Percentiles rank a stretch among this genome's conserved stretches.
These are phyloP conservation scores for Baorangia bicolor DNA, from an alignment of 768 basidiomycete species.

Conservation along the genomic window DNA sequence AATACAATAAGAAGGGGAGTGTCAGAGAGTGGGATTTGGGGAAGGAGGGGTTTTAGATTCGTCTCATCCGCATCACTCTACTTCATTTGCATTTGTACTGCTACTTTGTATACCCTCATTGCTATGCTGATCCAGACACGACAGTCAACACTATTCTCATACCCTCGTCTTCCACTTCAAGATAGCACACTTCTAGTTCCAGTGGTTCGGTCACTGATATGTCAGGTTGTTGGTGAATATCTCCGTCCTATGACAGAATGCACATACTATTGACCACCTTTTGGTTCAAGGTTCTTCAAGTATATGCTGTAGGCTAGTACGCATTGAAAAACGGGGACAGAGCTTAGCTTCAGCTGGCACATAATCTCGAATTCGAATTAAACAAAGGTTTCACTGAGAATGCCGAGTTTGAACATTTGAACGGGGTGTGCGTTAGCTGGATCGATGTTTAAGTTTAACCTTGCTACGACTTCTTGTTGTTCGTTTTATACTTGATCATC, in stretches of 20 bases:
- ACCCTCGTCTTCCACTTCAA: background rate
- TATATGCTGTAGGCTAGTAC: background rate
- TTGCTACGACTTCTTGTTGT: background rate
- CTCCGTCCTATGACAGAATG: background rate
- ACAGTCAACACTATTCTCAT: background rate
- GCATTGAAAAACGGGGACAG: no score
- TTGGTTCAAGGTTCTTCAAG: background rate
- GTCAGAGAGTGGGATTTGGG: slow-evolving; percentile 95
- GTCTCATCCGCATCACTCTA: background rate
- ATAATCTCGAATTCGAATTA: no score
- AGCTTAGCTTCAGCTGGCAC: background rate
- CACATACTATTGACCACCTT: background rate
- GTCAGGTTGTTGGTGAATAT: background rate
- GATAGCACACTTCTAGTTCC: background rate
- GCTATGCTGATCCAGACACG: slow-evolving; percentile 6
- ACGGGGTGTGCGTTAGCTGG: background rate
- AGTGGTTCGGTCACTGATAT: background rate
- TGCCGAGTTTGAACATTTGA: background rate
- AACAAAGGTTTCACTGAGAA: background rate
- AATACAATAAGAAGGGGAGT: slow-evolving; percentile 82
- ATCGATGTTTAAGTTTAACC: background rate
- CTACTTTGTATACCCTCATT: slow-evolving; percentile 23
- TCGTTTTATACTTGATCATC: background rate
- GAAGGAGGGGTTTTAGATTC: slow-evolving; percentile 56
- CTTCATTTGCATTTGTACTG: slow-evolving; percentile 12